phyloP scores from a whole-genome alignment of 23 red algal species.

The Gracilaria domingensis region DNA sequence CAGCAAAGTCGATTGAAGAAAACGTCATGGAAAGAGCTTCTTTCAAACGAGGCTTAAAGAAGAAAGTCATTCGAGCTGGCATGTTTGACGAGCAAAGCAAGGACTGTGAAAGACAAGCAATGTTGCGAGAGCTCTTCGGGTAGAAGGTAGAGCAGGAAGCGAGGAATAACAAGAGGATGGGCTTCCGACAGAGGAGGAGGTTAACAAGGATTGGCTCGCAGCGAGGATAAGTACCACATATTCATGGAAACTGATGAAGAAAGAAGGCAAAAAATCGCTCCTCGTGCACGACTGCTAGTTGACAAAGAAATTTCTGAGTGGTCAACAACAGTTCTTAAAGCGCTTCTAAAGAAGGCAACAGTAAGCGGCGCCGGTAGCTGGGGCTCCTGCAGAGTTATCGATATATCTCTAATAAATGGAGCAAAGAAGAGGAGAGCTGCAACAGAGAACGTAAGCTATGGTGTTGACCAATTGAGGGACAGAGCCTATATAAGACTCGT shows the following conservation, averaged over 20 bases:
- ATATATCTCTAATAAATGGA: slow-evolving; percentile 43
- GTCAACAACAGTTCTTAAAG: slow-evolving; percentile 67
- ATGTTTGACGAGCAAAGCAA: slow-evolving; percentile 98
- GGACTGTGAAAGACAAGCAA: slow-evolving; percentile 89
- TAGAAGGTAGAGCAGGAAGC: slow-evolving; percentile 71
- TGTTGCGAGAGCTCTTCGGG: slow-evolving; percentile 88
- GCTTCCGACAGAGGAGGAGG: slow-evolving; percentile 86
- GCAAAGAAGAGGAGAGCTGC: slow-evolving; percentile 66
- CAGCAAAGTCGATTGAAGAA: slow-evolving; percentile 85
- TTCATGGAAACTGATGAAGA: slow-evolving; percentile 93
- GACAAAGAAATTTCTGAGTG: slow-evolving; percentile 91
- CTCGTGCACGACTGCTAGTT: slow-evolving; percentile 34
- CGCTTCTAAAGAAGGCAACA: slow-evolving; percentile 53
- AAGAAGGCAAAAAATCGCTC: slow-evolving; percentile 52
- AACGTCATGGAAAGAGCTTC: slow-evolving; percentile 92
- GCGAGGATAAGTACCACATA: slow-evolving; percentile 83
- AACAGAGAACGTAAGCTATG: slow-evolving; percentile 66
- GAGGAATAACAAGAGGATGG: slow-evolving; percentile 89
- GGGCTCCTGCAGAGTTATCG: slow-evolving; percentile 26
- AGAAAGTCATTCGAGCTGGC: slow-evolving; percentile 99
- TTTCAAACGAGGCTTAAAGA: slow-evolving; percentile 94
- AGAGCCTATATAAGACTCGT: slow-evolving; percentile 63
- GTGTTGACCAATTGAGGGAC: slow-evolving; percentile 68
- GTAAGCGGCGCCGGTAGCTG: slow-evolving; percentile 55
- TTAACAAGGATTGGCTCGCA: slow-evolving; percentile 91